phyloP scores from a whole-genome alignment of 2,329 filamentous ascomycete genomes.

The Fusarium siculi region DNA sequence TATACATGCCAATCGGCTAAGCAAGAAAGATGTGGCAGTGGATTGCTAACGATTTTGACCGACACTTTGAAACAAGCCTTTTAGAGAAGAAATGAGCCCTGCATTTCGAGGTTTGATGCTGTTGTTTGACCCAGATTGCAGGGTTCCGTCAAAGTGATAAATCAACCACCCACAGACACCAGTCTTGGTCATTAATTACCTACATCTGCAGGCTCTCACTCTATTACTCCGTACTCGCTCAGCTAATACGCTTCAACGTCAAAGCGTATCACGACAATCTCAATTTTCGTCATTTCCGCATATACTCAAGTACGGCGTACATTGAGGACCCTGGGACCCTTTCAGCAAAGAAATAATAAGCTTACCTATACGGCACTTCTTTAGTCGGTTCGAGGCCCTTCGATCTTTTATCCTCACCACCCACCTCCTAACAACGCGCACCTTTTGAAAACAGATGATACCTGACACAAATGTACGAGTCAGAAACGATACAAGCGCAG shows the following conservation, averaged over 20 bases:
- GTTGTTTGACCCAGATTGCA: slow-evolving; percentile 6
- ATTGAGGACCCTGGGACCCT: neutral
- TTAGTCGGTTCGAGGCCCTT: neutral
- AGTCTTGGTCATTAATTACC: neutral
- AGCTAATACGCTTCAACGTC: neutral
- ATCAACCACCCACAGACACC: neutral
- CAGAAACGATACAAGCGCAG: neutral
- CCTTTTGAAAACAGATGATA: neutral
- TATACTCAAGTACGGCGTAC: neutral
- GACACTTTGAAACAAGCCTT: slow-evolving; percentile 20
- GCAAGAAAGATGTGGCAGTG: neutral
- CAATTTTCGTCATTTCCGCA: neutral
- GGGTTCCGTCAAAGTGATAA: neutral
- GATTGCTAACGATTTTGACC: slow-evolving; percentile 14
- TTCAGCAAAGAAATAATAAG: neutral
- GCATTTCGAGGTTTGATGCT: neutral
- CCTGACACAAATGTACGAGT: neutral
- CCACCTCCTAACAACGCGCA: neutral
- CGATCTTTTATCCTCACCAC: neutral
- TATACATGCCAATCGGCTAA: slow-evolving; percentile 9
- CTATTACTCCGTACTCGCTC: neutral
- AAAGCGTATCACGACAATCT: slow-evolving; percentile 12
- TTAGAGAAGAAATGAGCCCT: neutral
- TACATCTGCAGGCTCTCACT: neutral
- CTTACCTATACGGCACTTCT: neutral